Percentiles rank a stretch among this genome's conserved stretches.
Evolutionary conservation across 2,329 filamentous ascomycete genomes (phyloP).

Genomic region (Botrytis sinoallii): DNA sequence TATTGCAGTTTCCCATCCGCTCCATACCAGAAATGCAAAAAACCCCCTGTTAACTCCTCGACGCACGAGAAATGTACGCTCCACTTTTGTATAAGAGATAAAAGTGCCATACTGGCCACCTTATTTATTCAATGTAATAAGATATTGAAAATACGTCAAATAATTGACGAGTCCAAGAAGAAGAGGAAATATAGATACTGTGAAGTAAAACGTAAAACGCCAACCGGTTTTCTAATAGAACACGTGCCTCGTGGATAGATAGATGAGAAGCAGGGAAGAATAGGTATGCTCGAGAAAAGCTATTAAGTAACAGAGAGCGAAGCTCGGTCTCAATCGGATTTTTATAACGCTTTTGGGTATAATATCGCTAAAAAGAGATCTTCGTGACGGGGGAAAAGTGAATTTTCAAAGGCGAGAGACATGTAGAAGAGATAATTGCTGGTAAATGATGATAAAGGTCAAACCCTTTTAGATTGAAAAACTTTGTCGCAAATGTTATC

Average conservation of each 20-base stretch:
- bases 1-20: neutral
- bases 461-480: neutral
- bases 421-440: neutral
- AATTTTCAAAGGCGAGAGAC: neutral
- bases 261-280: neutral
- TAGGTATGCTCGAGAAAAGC: neutral
- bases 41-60: neutral
- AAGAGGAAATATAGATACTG: slow-evolving; percentile 3
- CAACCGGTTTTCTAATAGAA: slow-evolving; percentile 14
- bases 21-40: slow-evolving; percentile 13
- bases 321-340: neutral
- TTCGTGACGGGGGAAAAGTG: neutral
- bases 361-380: neutral
- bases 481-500: neutral
- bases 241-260: neutral
- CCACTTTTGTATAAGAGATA: slow-evolving; percentile 4
- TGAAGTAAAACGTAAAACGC: neutral
- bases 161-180: neutral
- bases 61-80: slow-evolving; percentile 14
- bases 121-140: neutral
- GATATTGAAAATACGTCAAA: neutral
- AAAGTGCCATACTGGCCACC: neutral
- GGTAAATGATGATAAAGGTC: neutral
- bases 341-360: neutral
- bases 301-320: neutral